A percentile compares a stretch with the other conserved stretches of the same genome.
Conservation (phyloP, 768 basidiomycete genomes). For the Goffeauzyma gilvescens region DNA sequence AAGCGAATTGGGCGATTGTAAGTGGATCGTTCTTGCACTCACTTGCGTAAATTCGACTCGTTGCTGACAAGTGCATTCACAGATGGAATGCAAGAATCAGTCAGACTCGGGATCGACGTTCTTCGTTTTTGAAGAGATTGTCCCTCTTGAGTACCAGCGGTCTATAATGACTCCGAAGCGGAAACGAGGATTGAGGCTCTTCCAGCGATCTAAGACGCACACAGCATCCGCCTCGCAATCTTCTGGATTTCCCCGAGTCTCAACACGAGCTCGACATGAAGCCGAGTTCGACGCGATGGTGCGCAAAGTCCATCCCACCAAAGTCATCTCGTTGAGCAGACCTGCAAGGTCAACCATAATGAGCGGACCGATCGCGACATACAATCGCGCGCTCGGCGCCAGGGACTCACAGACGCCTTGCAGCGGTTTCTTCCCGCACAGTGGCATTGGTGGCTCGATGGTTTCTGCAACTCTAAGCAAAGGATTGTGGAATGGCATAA, state of each 20-base stretch:
- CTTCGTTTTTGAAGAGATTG: slow-evolving; percentile 81
- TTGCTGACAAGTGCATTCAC: slow-evolving; percentile 40
- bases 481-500: background rate
- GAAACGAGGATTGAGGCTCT: slow-evolving; percentile 14
- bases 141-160: slow-evolving; percentile 40
- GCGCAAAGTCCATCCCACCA: slow-evolving; percentile 12
- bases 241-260: background rate
- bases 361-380: background rate
- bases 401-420: slow-evolving; percentile 3
- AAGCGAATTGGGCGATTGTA: slow-evolving; percentile 85
- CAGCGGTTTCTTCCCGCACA: background rate
- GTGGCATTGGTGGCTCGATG: background rate
- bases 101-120: slow-evolving; percentile 47
- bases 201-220: slow-evolving; percentile 10
- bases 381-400: background rate
- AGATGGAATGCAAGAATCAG: slow-evolving; percentile 8
- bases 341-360: background rate
- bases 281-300: slow-evolving; percentile 26
- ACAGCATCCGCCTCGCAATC: slow-evolving; percentile 5
- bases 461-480: background rate
- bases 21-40: slow-evolving; percentile 22
- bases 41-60: background rate
- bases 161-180: slow-evolving; percentile 19
- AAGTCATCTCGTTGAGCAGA: slow-evolving; percentile 18
- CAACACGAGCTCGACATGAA: slow-evolving; percentile 5